phyloP scores from a whole-genome alignment of 441 rosid species.

The Arabidopsis lyrata region DNA sequence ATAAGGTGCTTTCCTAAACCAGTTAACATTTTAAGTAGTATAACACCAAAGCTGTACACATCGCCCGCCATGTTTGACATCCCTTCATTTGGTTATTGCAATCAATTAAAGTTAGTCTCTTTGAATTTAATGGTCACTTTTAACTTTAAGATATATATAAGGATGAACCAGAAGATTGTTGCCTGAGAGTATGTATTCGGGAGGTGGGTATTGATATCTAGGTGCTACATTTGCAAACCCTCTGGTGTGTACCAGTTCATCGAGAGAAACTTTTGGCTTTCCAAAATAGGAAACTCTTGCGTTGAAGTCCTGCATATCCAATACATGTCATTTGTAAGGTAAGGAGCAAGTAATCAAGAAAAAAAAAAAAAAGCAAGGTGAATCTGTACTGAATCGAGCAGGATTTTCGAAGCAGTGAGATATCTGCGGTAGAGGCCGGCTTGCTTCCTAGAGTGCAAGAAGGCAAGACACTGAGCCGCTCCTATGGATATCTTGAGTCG shows the following conservation, averaged over 20 bases:
- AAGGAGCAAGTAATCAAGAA: neutral
- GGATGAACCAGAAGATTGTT: neutral
- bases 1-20: neutral
- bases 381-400: neutral
- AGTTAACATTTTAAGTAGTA: neutral
- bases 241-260: neutral
- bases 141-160: neutral
- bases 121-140: neutral
- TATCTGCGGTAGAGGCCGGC: neutral
- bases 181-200: neutral
- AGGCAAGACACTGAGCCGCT: neutral
- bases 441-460: constrained; percentile 6
- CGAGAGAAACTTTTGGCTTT: neutral
- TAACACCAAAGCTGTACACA: constrained; percentile 15
- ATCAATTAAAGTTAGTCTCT: neutral
- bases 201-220: constrained; percentile 10
- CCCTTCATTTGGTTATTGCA: neutral
- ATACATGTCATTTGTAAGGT: neutral
- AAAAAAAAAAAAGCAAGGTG: neutral
- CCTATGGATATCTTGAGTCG: constrained; percentile 4
- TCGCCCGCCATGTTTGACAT: neutral
- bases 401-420: neutral
- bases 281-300: constrained; percentile 11
- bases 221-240: neutral
- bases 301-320: neutral